A percentile compares a stretch with the other conserved stretches of the same genome.
These are phyloP conservation scores for Macrotyloma uniflorum DNA, from an alignment of 306 rosid genomes.

Conservation along the genomic window DNA sequence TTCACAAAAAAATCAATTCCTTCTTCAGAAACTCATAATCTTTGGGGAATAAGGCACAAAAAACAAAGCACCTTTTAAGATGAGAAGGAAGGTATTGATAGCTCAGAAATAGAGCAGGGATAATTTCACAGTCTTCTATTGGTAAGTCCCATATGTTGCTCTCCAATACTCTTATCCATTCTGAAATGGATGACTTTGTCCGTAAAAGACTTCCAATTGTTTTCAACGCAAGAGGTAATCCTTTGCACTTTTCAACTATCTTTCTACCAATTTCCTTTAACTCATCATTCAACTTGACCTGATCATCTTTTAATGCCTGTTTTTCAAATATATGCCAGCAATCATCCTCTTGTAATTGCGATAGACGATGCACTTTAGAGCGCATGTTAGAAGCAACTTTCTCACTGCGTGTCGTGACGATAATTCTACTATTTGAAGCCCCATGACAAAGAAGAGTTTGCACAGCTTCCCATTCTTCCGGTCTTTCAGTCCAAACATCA, in stretches of 20 bases:
- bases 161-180: not conserved
- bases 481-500: not conserved
- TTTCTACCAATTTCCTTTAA: not conserved
- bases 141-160: not conserved
- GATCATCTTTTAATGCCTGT: not conserved
- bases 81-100: slow-evolving; percentile 11
- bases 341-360: not conserved
- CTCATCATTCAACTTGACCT: not conserved
- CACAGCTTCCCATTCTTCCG: not conserved
- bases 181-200: not conserved
- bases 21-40: not conserved
- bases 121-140: not conserved
- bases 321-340: not conserved
- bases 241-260: not conserved
- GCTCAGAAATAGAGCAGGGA: not conserved
- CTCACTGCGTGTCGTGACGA: not conserved
- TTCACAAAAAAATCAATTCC: not conserved
- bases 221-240: not conserved
- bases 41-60: slow-evolving; percentile 5
- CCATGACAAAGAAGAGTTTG: not conserved
- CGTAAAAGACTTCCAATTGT: not conserved
- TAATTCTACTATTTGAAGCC: not conserved
- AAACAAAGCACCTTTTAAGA: slow-evolving; percentile 21
- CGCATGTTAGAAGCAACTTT: not conserved
- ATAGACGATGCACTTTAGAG: not conserved